Conservation (phyloP, 192 early-diverging fungal species). For the Chytriomyces sp. region DNA sequence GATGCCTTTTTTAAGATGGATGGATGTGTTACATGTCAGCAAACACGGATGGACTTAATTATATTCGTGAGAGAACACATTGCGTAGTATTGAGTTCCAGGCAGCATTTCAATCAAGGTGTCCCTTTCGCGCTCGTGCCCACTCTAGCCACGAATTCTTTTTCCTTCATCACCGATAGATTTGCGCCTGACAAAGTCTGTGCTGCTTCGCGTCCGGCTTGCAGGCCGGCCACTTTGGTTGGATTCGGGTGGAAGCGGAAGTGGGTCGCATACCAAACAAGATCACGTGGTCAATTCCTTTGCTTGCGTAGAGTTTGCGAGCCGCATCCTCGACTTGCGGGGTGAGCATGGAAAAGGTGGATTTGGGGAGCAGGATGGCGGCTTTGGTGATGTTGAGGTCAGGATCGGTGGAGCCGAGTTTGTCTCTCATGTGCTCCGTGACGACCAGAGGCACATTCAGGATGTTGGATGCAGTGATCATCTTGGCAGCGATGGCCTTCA, state of each 20-base stretch:
- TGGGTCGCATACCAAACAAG: conserved; percentile 76
- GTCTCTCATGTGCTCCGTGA: conserved; percentile 54
- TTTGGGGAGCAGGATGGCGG: conserved; percentile 66
- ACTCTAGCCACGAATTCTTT: too few species aligned
- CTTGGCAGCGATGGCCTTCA: conserved; percentile 84
- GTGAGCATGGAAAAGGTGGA: conserved; percentile 90
- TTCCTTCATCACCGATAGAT: too few species aligned
- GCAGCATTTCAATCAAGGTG: too few species aligned
- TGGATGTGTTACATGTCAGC: too few species aligned
- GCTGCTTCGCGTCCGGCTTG: too few species aligned
- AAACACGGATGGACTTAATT: too few species aligned
- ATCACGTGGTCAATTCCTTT: conserved; percentile 63
- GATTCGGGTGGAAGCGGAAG: too few species aligned
- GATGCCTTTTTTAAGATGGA: neutral
- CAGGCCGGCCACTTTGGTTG: too few species aligned
- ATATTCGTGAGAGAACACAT: too few species aligned
- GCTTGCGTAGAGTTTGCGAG: conserved; percentile 46
- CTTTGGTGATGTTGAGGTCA: conserved; percentile 74
- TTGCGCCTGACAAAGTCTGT: too few species aligned
- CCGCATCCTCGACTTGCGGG: conserved; percentile 56
- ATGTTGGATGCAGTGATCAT: conserved; percentile 78
- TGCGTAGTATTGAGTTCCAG: too few species aligned
- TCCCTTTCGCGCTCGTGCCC: too few species aligned
- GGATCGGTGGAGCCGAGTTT: conserved; percentile 73
- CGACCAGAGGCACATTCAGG: conserved; percentile 80